phyloP scores from a whole-genome alignment of 768 basidiomycete genomes.

The Leccinum obscurum region DNA sequence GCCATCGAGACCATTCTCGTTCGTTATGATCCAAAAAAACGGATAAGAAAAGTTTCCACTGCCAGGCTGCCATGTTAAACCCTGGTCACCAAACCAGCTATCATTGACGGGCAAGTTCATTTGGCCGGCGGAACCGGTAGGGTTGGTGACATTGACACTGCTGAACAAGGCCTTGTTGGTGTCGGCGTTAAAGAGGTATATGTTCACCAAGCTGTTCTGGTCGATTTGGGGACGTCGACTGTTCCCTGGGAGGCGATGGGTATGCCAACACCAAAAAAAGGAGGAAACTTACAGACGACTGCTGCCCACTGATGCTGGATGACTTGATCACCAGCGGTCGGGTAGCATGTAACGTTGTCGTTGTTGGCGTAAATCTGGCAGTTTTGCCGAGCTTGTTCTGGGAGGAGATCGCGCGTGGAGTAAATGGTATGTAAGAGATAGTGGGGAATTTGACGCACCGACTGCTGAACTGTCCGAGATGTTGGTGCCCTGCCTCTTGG shows the following conservation, averaged over 20 bases:
- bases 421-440: conserved; percentile 13
- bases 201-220: conserved; percentile 63
- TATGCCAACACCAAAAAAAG: conserved; percentile 10
- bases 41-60: conserved; percentile 56
- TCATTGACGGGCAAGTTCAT: conserved; percentile 65
- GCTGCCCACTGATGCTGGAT: conserved; percentile 75
- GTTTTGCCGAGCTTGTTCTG: conserved; percentile 40
- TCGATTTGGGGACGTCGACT: conserved; percentile 64
- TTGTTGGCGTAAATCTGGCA: conserved; percentile 67
- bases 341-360: conserved; percentile 76
- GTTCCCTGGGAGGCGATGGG: conserved; percentile 57
- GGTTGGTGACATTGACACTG: conserved; percentile 46
- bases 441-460: conserved; percentile 24
- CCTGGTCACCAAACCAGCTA: conserved; percentile 66
- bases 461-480: conserved; percentile 29
- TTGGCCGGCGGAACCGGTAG: conserved; percentile 55
- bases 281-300: conserved; percentile 69
- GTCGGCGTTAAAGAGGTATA: conserved; percentile 79
- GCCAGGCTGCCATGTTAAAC: conserved; percentile 46
- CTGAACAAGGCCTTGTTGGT: conserved; percentile 51
- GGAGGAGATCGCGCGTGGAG: conserved; percentile 5
- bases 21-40: conserved; percentile 79
- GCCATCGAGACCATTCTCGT: conserved; percentile 55
- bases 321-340: conserved; percentile 51
- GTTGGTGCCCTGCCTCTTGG: conserved; percentile 25